Base-by-base conservation (phyloP, 176 grass and related monocot species). In the Aegilops sharonensis region DNA sequence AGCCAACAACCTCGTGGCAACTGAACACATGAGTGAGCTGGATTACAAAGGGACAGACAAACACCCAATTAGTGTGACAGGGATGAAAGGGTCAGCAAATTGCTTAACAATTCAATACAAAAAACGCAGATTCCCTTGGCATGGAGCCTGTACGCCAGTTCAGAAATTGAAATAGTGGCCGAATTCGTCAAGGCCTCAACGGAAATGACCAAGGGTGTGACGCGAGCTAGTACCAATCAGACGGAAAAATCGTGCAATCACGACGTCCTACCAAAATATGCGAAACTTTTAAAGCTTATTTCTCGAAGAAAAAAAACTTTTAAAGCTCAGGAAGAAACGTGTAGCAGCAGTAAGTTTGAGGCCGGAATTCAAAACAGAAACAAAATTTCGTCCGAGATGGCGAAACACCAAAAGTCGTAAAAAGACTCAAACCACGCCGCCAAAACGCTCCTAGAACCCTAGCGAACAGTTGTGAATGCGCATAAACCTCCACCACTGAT, bases 131-230 rank as follows among this genome's bases (percentile, higher is more conserved):
- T 57, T 68, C 30, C 10, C 77, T 45, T 59, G 50, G 48, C 50
- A 37, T 20, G 20, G 29, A 66, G 77, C 31, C 30, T 85, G 30
- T 18, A 50, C 31, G 20, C 3, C 67, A 74, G 32, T 57, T 9
- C 5, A 11, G n/a, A 80, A 15, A 30, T 60, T 62, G 36, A 62
- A 84, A 76, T 36, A 3, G 11, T 64, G 15, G 42, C 48, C 9
- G 11, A 84, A 75, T 24, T 78, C 29, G 77, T 88, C 81, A 91
- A 87, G 68, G 77, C 68, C 59, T 91, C 4, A 32, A 77, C 14
- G 4, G 83, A 67, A 83, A 65, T 78, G 61, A 86, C 15, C 59
- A 64, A 62, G 52, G 32, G 12, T 81, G 48, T 30, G 48, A 36
- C 43, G 15, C 43, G 31, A 59, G 64, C 59, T 18, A 48, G 66